Evolutionary conservation across 169 alveolate species (phyloP).

Genomic region (Perkinsus olseni): DNA sequence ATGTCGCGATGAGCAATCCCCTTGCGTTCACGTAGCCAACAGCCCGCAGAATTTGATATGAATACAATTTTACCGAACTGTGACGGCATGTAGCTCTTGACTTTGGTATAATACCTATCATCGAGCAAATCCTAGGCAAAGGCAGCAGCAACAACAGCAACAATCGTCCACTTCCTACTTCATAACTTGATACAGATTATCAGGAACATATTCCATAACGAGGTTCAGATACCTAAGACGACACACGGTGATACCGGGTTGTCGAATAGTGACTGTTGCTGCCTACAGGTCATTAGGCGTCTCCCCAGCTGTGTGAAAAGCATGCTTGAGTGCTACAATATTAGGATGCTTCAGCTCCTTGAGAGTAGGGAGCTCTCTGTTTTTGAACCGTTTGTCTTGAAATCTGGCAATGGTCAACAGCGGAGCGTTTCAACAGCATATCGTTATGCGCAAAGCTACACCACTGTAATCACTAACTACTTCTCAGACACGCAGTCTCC

Average conservation of each 20-base stretch:
- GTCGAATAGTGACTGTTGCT: constrained; percentile 15
- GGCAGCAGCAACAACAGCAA: constrained; percentile 29
- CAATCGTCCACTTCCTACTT: background rate
- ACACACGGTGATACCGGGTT: too few relatives aligned
- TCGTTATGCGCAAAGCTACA: constrained; percentile 19
- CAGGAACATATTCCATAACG: constrained; percentile 92
- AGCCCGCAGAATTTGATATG: constrained; percentile 84
- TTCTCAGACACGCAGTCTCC: constrained; percentile 50
- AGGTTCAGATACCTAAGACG: constrained; percentile 72
- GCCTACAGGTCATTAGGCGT: constrained; percentile 6
- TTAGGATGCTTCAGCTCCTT: constrained; percentile 80
- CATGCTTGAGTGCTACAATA: constrained; percentile 74
- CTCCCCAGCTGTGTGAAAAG: constrained; percentile 44
- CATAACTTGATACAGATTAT: constrained; percentile 74
- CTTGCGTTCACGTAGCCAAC: constrained; percentile 81
- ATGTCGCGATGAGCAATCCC: constrained; percentile 90
- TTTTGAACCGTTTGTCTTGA: constrained; percentile 63
- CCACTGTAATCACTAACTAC: background rate
- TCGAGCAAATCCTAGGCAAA: background rate
- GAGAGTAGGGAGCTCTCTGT: constrained; percentile 83
- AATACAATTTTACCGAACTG: constrained; percentile 75
- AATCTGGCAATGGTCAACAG: background rate
- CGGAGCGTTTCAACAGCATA: constrained; percentile 17
- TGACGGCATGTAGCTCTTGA: constrained; percentile 69
- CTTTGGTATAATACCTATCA: constrained; percentile 70